A percentile compares a stretch with the other conserved stretches of the same genome.
Conservation (phyloP, 495 filamentous ascomycete genomes). For the Gamarada debralockiae region DNA sequence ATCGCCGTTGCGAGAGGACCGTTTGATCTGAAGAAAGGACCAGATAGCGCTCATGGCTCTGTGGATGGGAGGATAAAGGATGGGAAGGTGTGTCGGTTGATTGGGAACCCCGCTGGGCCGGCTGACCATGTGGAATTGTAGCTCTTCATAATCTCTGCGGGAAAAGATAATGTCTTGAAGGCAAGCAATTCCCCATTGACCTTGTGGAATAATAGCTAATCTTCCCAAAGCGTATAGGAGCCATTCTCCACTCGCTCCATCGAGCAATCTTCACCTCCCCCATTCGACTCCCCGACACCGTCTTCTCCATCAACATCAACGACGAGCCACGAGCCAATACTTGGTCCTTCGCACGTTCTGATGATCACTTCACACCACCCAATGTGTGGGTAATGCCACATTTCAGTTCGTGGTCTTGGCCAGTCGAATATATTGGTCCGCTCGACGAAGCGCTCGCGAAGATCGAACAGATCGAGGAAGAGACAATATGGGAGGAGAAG, state of each 20-base stretch:
- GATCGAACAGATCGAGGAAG: conserved; percentile 37
- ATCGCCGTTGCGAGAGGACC: conserved; percentile 38
- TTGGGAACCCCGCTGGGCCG: not conserved
- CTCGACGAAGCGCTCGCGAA: conserved; percentile 26
- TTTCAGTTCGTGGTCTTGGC: conserved; percentile 76
- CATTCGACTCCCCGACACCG: conserved; percentile 50
- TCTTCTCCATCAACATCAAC: conserved; percentile 49
- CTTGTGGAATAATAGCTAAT: not conserved
- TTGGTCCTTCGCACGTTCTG: conserved; percentile 34
- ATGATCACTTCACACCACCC: conserved; percentile 32
- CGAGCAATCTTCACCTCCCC: conserved; percentile 48
- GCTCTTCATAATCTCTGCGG: not conserved
- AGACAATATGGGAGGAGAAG: conserved; percentile 44
- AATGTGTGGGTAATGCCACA: conserved; percentile 72
- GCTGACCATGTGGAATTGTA: not conserved
- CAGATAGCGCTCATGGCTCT: conserved; percentile 32
- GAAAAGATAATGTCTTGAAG: not conserved
- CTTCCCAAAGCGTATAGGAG: conserved; percentile 30
- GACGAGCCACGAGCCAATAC: conserved; percentile 37
- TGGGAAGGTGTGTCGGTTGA: conserved; percentile 29
- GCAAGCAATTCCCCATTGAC: not conserved
- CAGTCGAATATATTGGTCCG: conserved; percentile 38
- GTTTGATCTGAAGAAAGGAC: conserved; percentile 35
- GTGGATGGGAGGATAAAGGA: conserved; percentile 38
- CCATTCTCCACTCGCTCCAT: conserved; percentile 42